phyloP scores from a whole-genome alignment of 257 asterid species.

The Ajuga chamaepitys region DNA sequence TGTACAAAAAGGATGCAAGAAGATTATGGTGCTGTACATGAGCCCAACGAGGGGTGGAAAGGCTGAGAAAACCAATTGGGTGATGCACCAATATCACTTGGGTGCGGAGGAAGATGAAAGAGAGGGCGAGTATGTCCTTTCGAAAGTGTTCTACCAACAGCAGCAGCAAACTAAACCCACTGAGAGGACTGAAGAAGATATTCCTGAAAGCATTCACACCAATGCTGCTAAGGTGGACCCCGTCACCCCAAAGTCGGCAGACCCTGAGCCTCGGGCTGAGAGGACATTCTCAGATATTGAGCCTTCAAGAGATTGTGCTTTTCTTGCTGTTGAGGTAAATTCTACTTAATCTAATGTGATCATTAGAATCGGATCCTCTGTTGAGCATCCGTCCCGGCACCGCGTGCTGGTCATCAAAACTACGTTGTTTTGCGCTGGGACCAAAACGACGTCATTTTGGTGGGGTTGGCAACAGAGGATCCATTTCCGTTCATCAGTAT shows the following conservation, averaged over 20 bases:
- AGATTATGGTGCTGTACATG: conserved; percentile 86
- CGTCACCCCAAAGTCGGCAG: conserved; percentile 63
- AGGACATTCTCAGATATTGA: conserved; percentile 21
- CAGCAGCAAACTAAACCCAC: conserved; percentile 52
- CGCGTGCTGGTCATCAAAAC: not conserved
- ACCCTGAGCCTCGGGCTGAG: conserved; percentile 67
- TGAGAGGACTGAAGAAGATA: conserved; percentile 49
- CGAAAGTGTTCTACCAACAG: conserved; percentile 92
- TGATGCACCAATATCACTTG: conserved; percentile 95
- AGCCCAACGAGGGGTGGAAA: conserved; percentile 70
- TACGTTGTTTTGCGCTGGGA: too few species aligned
- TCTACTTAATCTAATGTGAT: not conserved
- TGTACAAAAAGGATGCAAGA: conserved; percentile 86
- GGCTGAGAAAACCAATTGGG: conserved; percentile 95
- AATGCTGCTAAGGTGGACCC: conserved; percentile 55
- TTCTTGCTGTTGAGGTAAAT: conserved; percentile 26
- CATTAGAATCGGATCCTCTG: too few species aligned
- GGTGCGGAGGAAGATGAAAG: conserved; percentile 85
- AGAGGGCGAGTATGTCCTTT: conserved; percentile 79
- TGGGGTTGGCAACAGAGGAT: too few species aligned
- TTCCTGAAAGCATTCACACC: conserved; percentile 25
- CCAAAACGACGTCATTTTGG: too few species aligned
- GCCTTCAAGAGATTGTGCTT: conserved; percentile 21
- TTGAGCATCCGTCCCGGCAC: not conserved
- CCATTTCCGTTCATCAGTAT: too few species aligned